Percentiles rank a stretch among this genome's conserved stretches.
phyloP scores from a whole-genome alignment of 345 rosid genomes.

The Jatropha curcas region DNA sequence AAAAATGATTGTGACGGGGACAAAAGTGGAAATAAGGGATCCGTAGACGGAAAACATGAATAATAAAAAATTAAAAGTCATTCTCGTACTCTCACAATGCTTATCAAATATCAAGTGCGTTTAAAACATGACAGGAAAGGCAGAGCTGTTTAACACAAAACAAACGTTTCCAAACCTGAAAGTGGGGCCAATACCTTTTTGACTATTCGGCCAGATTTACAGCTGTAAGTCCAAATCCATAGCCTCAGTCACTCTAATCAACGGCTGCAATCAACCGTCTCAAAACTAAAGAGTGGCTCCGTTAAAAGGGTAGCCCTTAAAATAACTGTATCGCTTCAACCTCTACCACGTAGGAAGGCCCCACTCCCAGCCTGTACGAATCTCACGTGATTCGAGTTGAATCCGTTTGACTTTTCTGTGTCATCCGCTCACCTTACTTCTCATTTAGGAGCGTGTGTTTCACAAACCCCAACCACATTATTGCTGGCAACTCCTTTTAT shows the following conservation, averaged over 20 bases:
- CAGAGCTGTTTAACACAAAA: conserved; percentile 49
- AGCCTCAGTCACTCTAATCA: conserved; percentile 26
- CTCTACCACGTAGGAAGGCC: conserved; percentile 43
- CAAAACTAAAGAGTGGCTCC: background rate
- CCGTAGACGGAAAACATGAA: background rate
- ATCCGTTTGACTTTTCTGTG: conserved; percentile 37
- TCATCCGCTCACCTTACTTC: conserved; percentile 6
- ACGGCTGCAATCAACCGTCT: conserved; percentile 36
- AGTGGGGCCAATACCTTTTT: conserved; percentile 40
- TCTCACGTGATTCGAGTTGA: conserved; percentile 58
- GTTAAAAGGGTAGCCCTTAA: conserved; percentile 7
- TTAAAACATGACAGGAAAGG: conserved; percentile 53
- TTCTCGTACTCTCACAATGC: conserved; percentile 26
- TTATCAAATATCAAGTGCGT: conserved; percentile 27
- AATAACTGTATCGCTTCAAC: conserved; percentile 36
- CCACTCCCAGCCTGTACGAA: conserved; percentile 65
- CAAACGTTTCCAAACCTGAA: conserved; percentile 36
- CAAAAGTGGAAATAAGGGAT: background rate
- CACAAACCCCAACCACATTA: conserved; percentile 3
- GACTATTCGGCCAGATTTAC: conserved; percentile 37
- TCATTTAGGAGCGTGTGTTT: conserved; percentile 19
- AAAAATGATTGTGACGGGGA: background rate
- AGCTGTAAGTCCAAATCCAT: conserved; percentile 45
- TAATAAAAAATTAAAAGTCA: conserved; percentile 25
- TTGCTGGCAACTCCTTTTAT: too few species aligned